Conservation (phyloP, 73 alveolate species). For the Vitrella brassicaformis region DNA sequence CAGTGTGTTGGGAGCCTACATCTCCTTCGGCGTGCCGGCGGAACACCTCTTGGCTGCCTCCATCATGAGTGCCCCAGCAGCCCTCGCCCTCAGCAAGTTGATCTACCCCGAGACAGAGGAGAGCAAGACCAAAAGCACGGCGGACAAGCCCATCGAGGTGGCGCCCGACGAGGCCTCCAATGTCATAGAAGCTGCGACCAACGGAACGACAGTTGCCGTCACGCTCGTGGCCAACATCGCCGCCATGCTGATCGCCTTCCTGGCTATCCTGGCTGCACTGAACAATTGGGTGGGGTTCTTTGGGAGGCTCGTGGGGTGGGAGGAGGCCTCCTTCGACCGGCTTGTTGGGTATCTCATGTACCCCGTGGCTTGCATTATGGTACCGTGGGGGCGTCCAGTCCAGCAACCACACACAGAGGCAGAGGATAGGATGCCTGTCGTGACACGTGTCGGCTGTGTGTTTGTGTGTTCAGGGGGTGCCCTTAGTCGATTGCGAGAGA, state of each 20-base stretch:
- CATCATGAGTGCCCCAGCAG: constrained; percentile 30
- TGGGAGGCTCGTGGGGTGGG: constrained; percentile 14
- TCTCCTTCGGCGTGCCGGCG: constrained; percentile 30
- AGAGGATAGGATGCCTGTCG: background rate
- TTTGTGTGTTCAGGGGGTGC: constrained; percentile 18
- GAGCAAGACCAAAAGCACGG: constrained; percentile 2
- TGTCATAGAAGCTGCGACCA: constrained; percentile 14
- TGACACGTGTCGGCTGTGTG: background rate
- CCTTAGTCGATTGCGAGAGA: constrained; percentile 4
- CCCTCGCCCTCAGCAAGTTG: constrained; percentile 28
- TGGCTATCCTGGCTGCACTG: constrained; percentile 7
- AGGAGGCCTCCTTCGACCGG: constrained; percentile 7
- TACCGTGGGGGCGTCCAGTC: too few species aligned
- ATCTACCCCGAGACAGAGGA: background rate
- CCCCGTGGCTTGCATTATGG: too few species aligned
- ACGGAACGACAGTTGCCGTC: constrained; percentile 2
- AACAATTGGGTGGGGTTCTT: constrained; percentile 2
- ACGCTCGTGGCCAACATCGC: constrained; percentile 7
- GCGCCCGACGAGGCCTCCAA: constrained; percentile 4
- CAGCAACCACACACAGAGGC: too few species aligned
- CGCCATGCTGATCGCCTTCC: constrained; percentile 13
- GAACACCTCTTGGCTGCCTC: background rate
- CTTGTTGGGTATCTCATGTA: too few species aligned
- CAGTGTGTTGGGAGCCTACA: constrained; percentile 22
- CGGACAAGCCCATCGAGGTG: constrained; percentile 4